Percentiles rank a stretch among this genome's conserved stretches.
These are phyloP conservation scores for Backusella tarrabulga DNA, from an alignment of 192 early-diverging fungal genomes.

Conservation along the genomic window DNA sequence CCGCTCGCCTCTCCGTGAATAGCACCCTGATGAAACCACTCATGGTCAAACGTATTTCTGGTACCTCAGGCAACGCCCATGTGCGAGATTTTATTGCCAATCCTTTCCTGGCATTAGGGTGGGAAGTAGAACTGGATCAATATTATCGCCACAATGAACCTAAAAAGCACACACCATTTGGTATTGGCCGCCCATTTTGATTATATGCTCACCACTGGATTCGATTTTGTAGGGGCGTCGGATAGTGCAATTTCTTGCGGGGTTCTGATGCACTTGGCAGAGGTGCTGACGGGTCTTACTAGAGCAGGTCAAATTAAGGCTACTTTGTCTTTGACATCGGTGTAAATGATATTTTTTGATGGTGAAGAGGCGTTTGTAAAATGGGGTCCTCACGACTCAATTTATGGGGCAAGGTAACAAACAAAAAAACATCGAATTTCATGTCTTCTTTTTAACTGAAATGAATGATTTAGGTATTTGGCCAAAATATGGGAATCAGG, in stretches of 20 bases:
- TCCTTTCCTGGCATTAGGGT: conserved; percentile 61
- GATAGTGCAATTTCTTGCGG: conserved; percentile 94
- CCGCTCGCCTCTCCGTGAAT: conserved; percentile 26
- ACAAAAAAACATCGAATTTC: background rate
- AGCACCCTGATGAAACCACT: conserved; percentile 70
- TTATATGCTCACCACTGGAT: conserved; percentile 72
- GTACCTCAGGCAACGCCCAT: conserved; percentile 63
- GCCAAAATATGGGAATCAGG: conserved; percentile 72
- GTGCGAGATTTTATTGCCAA: conserved; percentile 73
- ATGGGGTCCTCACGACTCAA: conserved; percentile 79
- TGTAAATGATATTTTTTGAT: conserved; percentile 96
- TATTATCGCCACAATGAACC: conserved; percentile 91
- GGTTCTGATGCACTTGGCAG: conserved; percentile 81
- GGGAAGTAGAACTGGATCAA: conserved; percentile 75
- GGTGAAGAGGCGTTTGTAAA: conserved; percentile 89
- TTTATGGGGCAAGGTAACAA: conserved; percentile 74
- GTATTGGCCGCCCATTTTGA: conserved; percentile 95
- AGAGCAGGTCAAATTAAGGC: background rate
- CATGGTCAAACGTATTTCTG: conserved; percentile 75
- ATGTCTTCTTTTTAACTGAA: background rate
- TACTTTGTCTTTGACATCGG: conserved; percentile 23
- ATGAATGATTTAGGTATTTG: conserved; percentile 51
- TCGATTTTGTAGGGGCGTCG: conserved; percentile 82
- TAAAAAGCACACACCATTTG: conserved; percentile 61
- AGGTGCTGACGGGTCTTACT: conserved; percentile 53